Conservation (phyloP, 2,329 filamentous ascomycete species). For the Fusarium falciforme region DNA sequence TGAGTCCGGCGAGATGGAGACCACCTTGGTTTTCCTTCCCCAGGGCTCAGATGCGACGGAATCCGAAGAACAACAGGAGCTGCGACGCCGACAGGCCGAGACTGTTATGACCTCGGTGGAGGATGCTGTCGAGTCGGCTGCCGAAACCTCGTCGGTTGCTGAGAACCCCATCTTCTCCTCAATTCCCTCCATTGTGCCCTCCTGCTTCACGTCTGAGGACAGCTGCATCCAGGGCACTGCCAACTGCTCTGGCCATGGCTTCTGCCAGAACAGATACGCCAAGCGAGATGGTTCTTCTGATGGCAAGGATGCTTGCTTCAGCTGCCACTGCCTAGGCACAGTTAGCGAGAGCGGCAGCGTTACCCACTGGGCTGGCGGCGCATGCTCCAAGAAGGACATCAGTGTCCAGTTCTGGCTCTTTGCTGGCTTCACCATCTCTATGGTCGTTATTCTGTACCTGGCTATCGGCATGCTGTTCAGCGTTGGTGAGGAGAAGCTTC, state of each 20-base stretch:
- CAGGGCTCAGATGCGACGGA: conserved; percentile 55
- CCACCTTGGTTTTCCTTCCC: conserved; percentile 67
- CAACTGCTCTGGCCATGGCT: conserved; percentile 85
- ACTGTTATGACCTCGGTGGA: conserved; percentile 56
- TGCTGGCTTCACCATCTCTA: conserved; percentile 75
- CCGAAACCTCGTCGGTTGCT: conserved; percentile 38
- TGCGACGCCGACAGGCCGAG: conserved; percentile 63
- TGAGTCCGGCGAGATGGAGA: conserved; percentile 64
- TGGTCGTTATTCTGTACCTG: conserved; percentile 75
- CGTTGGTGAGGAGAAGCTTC: conserved; percentile 88
- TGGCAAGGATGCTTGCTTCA: conserved; percentile 71
- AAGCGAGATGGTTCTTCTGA: conserved; percentile 52
- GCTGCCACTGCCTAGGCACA: conserved; percentile 78
- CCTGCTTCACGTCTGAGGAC: conserved; percentile 79
- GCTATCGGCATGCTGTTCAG: conserved; percentile 82
- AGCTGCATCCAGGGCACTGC: conserved; percentile 77
- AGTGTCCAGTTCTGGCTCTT: conserved; percentile 92
- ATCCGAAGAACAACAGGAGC: conserved; percentile 55
- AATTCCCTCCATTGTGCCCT: conserved; percentile 64
- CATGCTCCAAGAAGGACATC: conserved; percentile 92
- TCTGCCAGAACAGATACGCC: conserved; percentile 76
- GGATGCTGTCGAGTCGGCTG: conserved; percentile 38
- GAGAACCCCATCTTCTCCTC: conserved; percentile 51
- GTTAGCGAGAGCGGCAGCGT: conserved; percentile 68
- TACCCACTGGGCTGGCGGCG: conserved; percentile 83